phyloP scores from a whole-genome alignment of 352 stramenopile genomes.

The Aphanomyces stellatus region DNA sequence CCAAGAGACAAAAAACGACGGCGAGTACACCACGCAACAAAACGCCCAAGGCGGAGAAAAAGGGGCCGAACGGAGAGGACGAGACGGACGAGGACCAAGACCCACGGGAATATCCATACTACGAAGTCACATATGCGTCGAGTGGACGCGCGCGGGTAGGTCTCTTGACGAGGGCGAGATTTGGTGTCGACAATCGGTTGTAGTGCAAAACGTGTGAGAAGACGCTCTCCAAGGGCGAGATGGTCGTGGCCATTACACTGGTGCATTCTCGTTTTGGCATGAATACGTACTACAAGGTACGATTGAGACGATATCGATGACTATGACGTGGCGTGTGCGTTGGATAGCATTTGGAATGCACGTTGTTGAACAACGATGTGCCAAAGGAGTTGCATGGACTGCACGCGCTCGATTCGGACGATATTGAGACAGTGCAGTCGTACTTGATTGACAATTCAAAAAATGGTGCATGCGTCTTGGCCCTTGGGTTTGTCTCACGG shows the following conservation, averaged over 20 bases:
- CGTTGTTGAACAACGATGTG: constrained; percentile 28
- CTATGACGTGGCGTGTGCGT: background rate
- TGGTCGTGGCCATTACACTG: constrained; percentile 53
- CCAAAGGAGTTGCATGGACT: constrained; percentile 27
- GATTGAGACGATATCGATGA: background rate
- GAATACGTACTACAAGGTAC: constrained; percentile 76
- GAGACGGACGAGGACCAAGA: background rate
- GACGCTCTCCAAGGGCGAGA: constrained; percentile 32
- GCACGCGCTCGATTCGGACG: constrained; percentile 26
- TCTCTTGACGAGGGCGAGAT: too few species aligned
- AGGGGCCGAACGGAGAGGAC: background rate
- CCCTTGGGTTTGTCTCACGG: background rate
- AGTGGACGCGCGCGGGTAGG: constrained; percentile 11
- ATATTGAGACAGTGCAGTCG: constrained; percentile 37
- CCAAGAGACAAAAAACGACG: background rate
- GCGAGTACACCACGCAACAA: background rate
- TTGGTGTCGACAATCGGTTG: background rate
- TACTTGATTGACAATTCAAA: constrained; percentile 51
- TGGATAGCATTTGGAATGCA: constrained; percentile 35
- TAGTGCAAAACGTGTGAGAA: constrained; percentile 76
- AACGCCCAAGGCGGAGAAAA: background rate
- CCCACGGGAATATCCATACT: constrained; percentile 3
- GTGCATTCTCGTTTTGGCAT: constrained; percentile 73
- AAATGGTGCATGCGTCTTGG: background rate
- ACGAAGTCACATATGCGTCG: background rate